Evolutionary conservation across 202 grass and related monocot species (phyloP).

Genomic region (Musa balbisiana): DNA sequence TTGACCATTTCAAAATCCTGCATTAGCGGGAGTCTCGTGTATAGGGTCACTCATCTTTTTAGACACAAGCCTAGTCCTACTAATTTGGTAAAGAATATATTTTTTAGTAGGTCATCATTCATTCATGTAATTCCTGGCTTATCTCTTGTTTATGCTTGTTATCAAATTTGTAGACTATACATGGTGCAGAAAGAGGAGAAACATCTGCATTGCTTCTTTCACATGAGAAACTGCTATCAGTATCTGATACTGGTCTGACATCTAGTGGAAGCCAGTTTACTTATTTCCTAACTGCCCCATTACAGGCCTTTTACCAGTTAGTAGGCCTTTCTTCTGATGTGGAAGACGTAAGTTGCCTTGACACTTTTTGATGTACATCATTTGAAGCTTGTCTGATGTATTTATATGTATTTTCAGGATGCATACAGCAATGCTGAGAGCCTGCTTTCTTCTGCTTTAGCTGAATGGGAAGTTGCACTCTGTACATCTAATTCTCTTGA

Average conservation of each 20-base stretch:
- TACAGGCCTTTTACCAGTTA: slow-evolving; percentile 91
- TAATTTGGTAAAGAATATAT: neutral
- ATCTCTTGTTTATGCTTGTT: neutral
- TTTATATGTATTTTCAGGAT: slow-evolving; percentile 42
- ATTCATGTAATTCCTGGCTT: neutral
- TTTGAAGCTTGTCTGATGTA: slow-evolving; percentile 20
- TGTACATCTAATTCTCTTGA: slow-evolving; percentile 58
- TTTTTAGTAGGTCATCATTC: neutral
- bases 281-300: slow-evolving; percentile 85
- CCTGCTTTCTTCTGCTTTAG: slow-evolving; percentile 68
- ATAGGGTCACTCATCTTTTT: neutral
- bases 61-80: neutral
- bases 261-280: slow-evolving; percentile 78
- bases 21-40: neutral
- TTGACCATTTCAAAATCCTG: neutral
- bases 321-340: slow-evolving; percentile 64
- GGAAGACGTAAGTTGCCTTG: slow-evolving; percentile 42
- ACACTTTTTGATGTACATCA: slow-evolving; percentile 9
- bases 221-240: slow-evolving; percentile 37
- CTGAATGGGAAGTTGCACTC: slow-evolving; percentile 74
- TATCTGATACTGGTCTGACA: slow-evolving; percentile 31
- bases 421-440: slow-evolving; percentile 50
- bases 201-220: slow-evolving; percentile 81
- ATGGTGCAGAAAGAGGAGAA: slow-evolving; percentile 79
- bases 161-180: slow-evolving; percentile 51